Evolutionary conservation across 2,329 filamentous ascomycete genomes (phyloP).

Genomic region (Sphaerostilbella broomeana): DNA sequence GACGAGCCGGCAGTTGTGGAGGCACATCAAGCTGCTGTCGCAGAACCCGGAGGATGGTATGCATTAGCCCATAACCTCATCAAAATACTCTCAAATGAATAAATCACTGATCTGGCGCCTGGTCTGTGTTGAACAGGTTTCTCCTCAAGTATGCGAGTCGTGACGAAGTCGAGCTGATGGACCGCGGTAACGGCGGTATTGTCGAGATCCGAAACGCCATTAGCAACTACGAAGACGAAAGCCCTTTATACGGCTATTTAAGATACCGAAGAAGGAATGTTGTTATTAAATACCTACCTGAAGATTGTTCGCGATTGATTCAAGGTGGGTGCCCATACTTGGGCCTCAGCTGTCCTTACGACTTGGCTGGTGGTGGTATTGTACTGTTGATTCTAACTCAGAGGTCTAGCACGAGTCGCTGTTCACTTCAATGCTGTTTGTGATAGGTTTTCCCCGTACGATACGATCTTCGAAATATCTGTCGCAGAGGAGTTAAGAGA

Average conservation of each 20-base stretch:
- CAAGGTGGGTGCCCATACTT: slow-evolving; percentile 64
- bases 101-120: slow-evolving; percentile 18
- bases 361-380: neutral
- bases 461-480: slow-evolving; percentile 73
- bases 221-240: slow-evolving; percentile 71
- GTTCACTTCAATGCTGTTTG: slow-evolving; percentile 63
- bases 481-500: slow-evolving; percentile 76
- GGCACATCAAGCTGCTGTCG: slow-evolving; percentile 71
- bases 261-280: slow-evolving; percentile 86
- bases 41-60: slow-evolving; percentile 92
- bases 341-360: slow-evolving; percentile 1
- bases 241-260: slow-evolving; percentile 86
- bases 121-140: slow-evolving; percentile 57
- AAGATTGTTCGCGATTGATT: slow-evolving; percentile 81
- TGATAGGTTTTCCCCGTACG: slow-evolving; percentile 75
- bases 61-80: slow-evolving; percentile 24
- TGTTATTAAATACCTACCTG: slow-evolving; percentile 85
- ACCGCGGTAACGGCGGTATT: slow-evolving; percentile 72
- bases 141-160: slow-evolving; percentile 84
- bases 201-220: slow-evolving; percentile 75
- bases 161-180: slow-evolving; percentile 78
- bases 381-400: slow-evolving; percentile 8
- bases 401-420: slow-evolving; percentile 65
- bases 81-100: neutral
- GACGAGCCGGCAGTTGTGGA: slow-evolving; percentile 75